Evolutionary conservation across 345 rosid species (phyloP).

Genomic region (Punica granatum): DNA sequence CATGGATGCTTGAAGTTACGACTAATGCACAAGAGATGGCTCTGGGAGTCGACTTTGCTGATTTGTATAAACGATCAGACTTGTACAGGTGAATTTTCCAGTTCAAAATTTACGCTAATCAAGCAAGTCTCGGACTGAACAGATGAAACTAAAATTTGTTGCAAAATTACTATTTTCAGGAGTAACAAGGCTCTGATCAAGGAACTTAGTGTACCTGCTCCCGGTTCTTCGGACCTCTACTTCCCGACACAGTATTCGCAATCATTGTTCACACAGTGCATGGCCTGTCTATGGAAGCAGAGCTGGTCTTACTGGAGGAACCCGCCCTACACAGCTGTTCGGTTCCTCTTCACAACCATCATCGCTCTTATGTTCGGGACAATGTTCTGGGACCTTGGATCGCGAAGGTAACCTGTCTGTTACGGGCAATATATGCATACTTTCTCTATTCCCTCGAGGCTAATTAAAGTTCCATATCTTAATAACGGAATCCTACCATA

Average conservation of each 20-base stretch:
- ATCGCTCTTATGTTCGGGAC: conserved; percentile 33
- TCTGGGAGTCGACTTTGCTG: conserved; percentile 33
- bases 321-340: conserved; percentile 33
- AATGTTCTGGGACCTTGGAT: conserved; percentile 36
- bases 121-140: neutral
- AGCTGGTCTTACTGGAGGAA: conserved; percentile 42
- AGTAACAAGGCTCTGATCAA: conserved; percentile 37
- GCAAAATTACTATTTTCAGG: conserved; percentile 20
- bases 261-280: conserved; percentile 22
- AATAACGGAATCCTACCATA: neutral
- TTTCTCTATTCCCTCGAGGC: no score
- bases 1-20: conserved; percentile 57
- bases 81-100: conserved; percentile 22
- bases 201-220: conserved; percentile 28
- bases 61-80: conserved; percentile 31
- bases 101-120: neutral
- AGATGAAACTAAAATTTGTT: neutral
- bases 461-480: neutral
- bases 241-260: conserved; percentile 25
- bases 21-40: conserved; percentile 28
- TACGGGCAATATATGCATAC: neutral
- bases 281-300: conserved; percentile 47
- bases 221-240: conserved; percentile 27
- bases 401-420: conserved; percentile 18
- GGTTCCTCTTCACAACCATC: conserved; percentile 28